Evolutionary conservation across 495 filamentous ascomycete species (phyloP), one percentile per base, ranked within the genome.

Genomic region (Annulohypoxylon maeteangense): DNA sequence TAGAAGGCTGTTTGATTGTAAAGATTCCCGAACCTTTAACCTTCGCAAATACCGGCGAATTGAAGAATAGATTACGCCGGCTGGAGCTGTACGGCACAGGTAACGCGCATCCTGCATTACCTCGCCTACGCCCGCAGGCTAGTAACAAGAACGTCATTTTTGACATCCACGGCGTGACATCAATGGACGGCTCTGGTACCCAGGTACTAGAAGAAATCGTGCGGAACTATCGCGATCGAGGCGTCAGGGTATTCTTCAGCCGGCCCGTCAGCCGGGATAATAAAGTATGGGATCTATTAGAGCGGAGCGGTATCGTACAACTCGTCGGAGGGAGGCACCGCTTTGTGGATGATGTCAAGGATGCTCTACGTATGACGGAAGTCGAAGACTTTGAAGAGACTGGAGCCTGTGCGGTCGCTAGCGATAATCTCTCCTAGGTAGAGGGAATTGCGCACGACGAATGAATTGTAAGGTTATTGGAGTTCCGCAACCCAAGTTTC

Each of bases 11-110:
- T 63, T 79, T 99, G 34, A 97, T 99, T 67, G 93, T 98, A 55
- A 98, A 97, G 80, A 97, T 99, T 71, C 95, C 95, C 0, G 96
- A 98, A 73, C 95, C 95, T 0, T 83, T 99, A 42, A 98, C 96
- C 0, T 99, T 99, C 72, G 95, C 95, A 58, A 99, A 99, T 75
- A 98, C 96, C 0, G 96, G 96, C 18, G 92, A 95, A 60, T 83
- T 99, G 20, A 97, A 94, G 81, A 90, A 89, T 61, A 84, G 96
- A 7, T 85, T 99, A 4, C 84, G 92, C 14, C 83, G 96, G 11
- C 81, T 99, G 6, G 95, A 98, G 78, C 83, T 92, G 22, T 97
- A 98, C 74, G 95, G 95, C 11, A 92, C 93, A 0, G 88, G 80
- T n/a, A 81, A 82, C 42, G 91, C 92, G 0, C 96, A 98, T 62